Evolutionary conservation across 192 early-diverging fungal genomes (phyloP).

Genomic region (Mortierella claussenii): DNA sequence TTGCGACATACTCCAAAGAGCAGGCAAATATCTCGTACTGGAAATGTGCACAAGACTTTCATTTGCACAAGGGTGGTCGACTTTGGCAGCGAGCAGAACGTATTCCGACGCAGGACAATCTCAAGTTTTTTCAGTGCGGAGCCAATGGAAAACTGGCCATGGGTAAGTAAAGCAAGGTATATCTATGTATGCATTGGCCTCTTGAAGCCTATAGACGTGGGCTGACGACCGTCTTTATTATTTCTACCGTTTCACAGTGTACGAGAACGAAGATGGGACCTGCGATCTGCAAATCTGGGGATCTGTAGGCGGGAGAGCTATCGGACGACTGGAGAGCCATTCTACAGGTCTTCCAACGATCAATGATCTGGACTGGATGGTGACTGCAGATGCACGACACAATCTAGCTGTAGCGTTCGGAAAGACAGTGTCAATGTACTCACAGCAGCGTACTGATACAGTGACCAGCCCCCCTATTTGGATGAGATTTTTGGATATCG

Average conservation of each 20-base stretch:
- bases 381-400: conserved; percentile 79
- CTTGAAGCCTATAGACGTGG: too few relatives aligned
- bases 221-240: too few relatives aligned
- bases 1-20: conserved; percentile 53
- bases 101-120: conserved; percentile 16
- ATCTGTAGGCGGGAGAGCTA: conserved; percentile 43
- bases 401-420: conserved; percentile 73
- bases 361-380: conserved; percentile 75
- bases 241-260: conserved; percentile 9
- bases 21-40: conserved; percentile 53
- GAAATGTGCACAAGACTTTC: conserved; percentile 39
- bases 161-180: conserved; percentile 32
- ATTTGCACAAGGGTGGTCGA: conserved; percentile 16
- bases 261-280: conserved; percentile 18
- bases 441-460: conserved; percentile 60
- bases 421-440: conserved; percentile 67
- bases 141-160: conserved; percentile 55
- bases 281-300: conserved; percentile 48
- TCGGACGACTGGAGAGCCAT: conserved; percentile 20
- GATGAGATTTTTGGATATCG: conserved; percentile 65
- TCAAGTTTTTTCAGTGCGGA: conserved; percentile 52
- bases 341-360: conserved; percentile 50
- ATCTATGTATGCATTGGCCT: too few relatives aligned
- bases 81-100: conserved; percentile 34
- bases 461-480: conserved; percentile 56